Conservation (phyloP, 2,329 filamentous ascomycete species). For the Nothophaeocryptopus gaeumannii region DNA sequence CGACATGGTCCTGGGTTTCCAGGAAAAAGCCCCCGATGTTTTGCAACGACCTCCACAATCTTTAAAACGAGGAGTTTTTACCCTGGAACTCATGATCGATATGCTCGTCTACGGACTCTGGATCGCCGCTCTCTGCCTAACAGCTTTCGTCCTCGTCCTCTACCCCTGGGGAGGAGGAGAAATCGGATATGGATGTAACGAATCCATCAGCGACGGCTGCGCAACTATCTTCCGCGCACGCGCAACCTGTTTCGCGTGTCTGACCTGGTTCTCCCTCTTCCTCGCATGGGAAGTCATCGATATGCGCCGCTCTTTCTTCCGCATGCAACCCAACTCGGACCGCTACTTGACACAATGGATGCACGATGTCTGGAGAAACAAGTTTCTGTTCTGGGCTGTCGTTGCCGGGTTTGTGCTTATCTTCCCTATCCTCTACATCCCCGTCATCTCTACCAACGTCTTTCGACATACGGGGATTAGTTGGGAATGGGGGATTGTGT, state of each 20-base stretch:
- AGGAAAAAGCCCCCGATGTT: constrained; percentile 70
- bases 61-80: constrained; percentile 67
- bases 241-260: constrained; percentile 68
- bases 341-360: constrained; percentile 65
- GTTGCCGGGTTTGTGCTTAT: constrained; percentile 46
- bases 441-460: constrained; percentile 62
- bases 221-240: constrained; percentile 67
- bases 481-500: constrained; percentile 69
- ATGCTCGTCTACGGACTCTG: constrained; percentile 76
- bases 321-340: constrained; percentile 64
- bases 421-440: constrained; percentile 60
- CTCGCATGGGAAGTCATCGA: constrained; percentile 77
- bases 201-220: constrained; percentile 53
- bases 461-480: constrained; percentile 65
- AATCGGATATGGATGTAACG: constrained; percentile 62
- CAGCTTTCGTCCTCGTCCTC: constrained; percentile 62
- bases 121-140: constrained; percentile 66
- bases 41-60: constrained; percentile 77
- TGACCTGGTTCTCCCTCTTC: constrained; percentile 75
- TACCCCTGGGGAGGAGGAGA: constrained; percentile 55
- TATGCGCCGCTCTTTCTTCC: constrained; percentile 70
- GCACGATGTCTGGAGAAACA: constrained; percentile 66
- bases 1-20: constrained; percentile 82
- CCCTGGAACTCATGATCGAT: constrained; percentile 71
- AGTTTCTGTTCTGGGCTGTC: constrained; percentile 56